These are phyloP conservation scores for Penicillium ucsense DNA, from an alignment of 495 filamentous ascomycete species.

Conservation along the genomic window DNA sequence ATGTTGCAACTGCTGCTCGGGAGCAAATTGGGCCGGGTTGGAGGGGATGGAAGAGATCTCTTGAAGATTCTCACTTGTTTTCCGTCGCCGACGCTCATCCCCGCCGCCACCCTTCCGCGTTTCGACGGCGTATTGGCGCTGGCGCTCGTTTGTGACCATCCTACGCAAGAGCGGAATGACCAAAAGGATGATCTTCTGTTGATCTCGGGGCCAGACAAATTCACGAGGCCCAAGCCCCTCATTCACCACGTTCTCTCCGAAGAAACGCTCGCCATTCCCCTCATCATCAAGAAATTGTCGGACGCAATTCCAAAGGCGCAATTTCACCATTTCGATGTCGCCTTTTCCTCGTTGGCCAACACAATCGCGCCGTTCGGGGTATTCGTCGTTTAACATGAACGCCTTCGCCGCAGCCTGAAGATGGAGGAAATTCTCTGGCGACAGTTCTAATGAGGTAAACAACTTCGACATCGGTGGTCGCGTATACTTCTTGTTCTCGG, in stretches of 20 bases:
- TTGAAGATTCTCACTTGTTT: slow-evolving; percentile 30
- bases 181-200: slow-evolving; percentile 45
- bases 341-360: slow-evolving; percentile 51
- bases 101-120: slow-evolving; percentile 41
- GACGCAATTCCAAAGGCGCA: slow-evolving; percentile 51
- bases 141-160: slow-evolving; percentile 58
- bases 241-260: slow-evolving; percentile 38
- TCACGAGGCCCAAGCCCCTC: slow-evolving; percentile 33
- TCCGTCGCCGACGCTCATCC: slow-evolving; percentile 35
- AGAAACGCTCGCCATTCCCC: slow-evolving; percentile 48
- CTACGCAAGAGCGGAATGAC: slow-evolving; percentile 50
- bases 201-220: slow-evolving; percentile 47
- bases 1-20: slow-evolving; percentile 24
- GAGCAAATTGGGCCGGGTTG: slow-evolving; percentile 19
- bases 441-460: slow-evolving; percentile 46
- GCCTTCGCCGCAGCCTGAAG: slow-evolving; percentile 50
- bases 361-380: slow-evolving; percentile 49
- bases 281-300: slow-evolving; percentile 46
- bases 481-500: slow-evolving; percentile 48
- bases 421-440: slow-evolving; percentile 48
- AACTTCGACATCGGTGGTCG: slow-evolving; percentile 54
- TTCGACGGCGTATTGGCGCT: slow-evolving; percentile 51
- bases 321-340: slow-evolving; percentile 51
- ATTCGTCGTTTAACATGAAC: slow-evolving; percentile 49
- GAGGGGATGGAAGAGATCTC: background rate